Percentiles rank a stretch among this genome's conserved stretches.
phyloP scores from a whole-genome alignment of 2,329 filamentous ascomycete species.

The Fusarium palustre region DNA sequence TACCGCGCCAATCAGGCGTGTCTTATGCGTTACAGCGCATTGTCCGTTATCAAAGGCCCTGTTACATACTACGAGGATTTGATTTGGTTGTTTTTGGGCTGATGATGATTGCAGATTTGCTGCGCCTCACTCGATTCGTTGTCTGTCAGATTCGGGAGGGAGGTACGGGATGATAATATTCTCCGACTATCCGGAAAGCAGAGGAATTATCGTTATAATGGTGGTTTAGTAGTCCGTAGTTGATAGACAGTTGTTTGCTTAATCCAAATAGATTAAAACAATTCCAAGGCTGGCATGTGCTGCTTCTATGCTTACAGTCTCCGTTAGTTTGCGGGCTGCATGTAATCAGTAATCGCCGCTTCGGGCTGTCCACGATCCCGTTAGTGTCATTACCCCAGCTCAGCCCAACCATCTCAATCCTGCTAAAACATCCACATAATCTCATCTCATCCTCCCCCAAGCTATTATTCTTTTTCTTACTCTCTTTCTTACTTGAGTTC shows the following conservation, averaged over 20 bases:
- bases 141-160: constrained; percentile 5
- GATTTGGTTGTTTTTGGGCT: constrained; percentile 7
- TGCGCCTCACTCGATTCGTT: constrained; percentile 24
- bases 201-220: background rate
- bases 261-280: background rate
- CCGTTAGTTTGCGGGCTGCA: background rate
- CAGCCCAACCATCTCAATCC: constrained; percentile 27
- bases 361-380: constrained; percentile 31
- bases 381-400: constrained; percentile 12
- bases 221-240: background rate
- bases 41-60: constrained; percentile 6
- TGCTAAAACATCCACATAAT: constrained; percentile 32
- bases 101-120: constrained; percentile 16
- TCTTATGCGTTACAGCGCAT: constrained; percentile 1
- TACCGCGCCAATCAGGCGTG: constrained; percentile 25
- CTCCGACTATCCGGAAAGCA: background rate
- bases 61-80: constrained; percentile 5
- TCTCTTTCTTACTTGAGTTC: background rate
- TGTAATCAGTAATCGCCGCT: constrained; percentile 15
- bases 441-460: background rate
- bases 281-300: background rate
- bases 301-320: constrained; percentile 7
- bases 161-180: background rate
- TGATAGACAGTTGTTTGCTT: background rate
- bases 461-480: constrained; percentile 7